Evolutionary conservation across 768 basidiomycete species (phyloP).

Genomic region (Leccinum disarticulatum): DNA sequence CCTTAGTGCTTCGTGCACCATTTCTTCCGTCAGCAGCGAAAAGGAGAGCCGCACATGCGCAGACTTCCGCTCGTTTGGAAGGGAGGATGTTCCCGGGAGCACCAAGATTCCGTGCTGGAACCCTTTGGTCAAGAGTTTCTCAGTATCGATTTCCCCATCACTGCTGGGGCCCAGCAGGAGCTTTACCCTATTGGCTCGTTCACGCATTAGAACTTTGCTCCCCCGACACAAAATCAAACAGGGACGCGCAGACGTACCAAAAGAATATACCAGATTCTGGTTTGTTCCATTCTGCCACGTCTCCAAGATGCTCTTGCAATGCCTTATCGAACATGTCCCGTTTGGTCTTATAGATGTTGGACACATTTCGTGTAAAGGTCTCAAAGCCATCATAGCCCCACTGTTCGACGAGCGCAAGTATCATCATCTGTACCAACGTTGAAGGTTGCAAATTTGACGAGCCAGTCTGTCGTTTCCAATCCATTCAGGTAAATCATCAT

Average conservation of each 20-base stretch:
- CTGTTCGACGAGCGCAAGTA: slow-evolving; percentile 47
- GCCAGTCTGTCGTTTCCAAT: slow-evolving; percentile 43
- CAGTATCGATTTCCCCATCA: slow-evolving; percentile 55
- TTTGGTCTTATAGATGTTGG: slow-evolving; percentile 63
- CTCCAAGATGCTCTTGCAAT: slow-evolving; percentile 66
- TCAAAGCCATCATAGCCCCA: slow-evolving; percentile 77
- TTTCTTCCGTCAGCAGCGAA: slow-evolving; percentile 52
- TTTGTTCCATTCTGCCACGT: slow-evolving; percentile 63
- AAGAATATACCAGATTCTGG: slow-evolving; percentile 36
- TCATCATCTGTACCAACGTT: slow-evolving; percentile 57
- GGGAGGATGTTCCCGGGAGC: slow-evolving; percentile 73
- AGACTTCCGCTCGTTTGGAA: slow-evolving; percentile 63
- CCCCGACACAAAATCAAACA: background rate
- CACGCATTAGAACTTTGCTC: background rate
- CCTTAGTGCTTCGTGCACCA: slow-evolving; percentile 66
- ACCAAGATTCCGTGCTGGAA: slow-evolving; percentile 76
- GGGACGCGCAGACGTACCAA: background rate
- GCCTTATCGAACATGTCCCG: slow-evolving; percentile 71
- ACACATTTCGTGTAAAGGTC: slow-evolving; percentile 57
- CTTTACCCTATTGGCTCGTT: slow-evolving; percentile 50
- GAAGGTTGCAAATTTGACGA: slow-evolving; percentile 63
- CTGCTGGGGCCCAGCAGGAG: slow-evolving; percentile 41
- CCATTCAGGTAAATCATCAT: background rate
- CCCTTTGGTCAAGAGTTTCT: slow-evolving; percentile 62
- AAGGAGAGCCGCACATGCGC: slow-evolving; percentile 76